phyloP scores from a whole-genome alignment of 1,284 basidiomycete species.

The Irpex sp. region DNA sequence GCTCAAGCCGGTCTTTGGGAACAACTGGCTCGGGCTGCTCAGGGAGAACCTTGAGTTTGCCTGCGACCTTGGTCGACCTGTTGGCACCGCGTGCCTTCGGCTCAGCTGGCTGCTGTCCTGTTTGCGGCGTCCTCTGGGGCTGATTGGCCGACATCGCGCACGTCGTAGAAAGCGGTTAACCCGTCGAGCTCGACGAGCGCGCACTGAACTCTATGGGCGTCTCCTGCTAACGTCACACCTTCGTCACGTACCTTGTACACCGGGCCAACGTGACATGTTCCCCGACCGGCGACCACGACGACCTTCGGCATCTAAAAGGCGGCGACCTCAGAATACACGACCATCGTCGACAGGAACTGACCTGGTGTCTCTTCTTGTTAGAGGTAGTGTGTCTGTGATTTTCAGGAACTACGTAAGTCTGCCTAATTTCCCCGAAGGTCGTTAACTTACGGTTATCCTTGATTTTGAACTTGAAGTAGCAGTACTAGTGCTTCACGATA shows the following conservation, averaged over 20 bases:
- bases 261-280: not conserved
- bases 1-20: constrained; percentile 21
- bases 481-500: not conserved
- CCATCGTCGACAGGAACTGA: not conserved
- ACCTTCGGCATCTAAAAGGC: not conserved
- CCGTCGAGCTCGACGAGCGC: not conserved
- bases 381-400: too few species aligned
- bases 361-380: not conserved
- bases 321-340: not conserved
- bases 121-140: not conserved
- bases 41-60: constrained; percentile 91
- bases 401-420: too few species aligned
- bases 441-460: too few species aligned
- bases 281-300: not conserved
- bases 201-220: not conserved
- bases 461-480: not conserved
- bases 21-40: constrained; percentile 74
- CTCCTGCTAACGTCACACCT: not conserved
- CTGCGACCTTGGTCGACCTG: constrained; percentile 82
- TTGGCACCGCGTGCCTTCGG: constrained; percentile 69
- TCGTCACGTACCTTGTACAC: not conserved
- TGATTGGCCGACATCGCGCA: not conserved
- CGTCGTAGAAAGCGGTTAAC: not conserved
- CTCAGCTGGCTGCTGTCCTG: constrained; percentile 23
- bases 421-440: too few species aligned